Evolutionary conservation across 2,329 filamentous ascomycete genomes (phyloP).

Genomic region (Verticillium nonalfalfae): DNA sequence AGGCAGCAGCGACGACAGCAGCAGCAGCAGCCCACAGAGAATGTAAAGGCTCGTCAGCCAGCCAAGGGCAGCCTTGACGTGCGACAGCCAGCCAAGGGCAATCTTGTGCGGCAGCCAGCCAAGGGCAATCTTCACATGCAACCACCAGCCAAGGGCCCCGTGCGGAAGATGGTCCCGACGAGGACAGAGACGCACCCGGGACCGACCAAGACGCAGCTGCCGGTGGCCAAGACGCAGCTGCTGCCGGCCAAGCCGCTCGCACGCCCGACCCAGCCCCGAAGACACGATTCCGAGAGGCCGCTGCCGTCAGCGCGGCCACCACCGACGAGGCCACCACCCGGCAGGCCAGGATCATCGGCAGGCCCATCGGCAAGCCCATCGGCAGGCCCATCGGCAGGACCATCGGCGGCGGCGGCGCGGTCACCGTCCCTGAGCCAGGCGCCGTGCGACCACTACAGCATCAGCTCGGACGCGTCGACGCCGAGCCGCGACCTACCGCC

Average conservation of each 20-base stretch:
- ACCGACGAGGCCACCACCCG: neutral
- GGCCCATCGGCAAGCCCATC: no score
- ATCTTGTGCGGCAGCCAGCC: neutral
- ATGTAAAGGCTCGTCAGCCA: no score
- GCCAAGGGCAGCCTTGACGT: no score
- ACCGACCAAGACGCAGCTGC: no score
- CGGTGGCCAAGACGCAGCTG: neutral
- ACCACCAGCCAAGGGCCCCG: neutral
- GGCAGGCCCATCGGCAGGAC: neutral
- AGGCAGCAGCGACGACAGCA: no score
- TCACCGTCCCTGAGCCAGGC: no score
- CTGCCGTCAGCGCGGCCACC: neutral
- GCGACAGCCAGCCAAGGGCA: neutral
- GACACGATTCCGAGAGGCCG: neutral
- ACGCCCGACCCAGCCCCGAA: neutral
- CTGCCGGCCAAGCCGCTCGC: neutral
- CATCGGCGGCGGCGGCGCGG: neutral
- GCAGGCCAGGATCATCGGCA: neutral
- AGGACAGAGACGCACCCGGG: neutral
- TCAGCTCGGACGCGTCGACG: no score
- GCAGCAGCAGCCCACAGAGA: no score
- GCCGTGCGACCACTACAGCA: no score
- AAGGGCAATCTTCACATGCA: neutral
- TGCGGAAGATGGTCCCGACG: neutral
- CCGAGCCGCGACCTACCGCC: neutral